Base-by-base conservation (phyloP, 1,284 basidiomycete species). In the Boletus holoroseus region DNA sequence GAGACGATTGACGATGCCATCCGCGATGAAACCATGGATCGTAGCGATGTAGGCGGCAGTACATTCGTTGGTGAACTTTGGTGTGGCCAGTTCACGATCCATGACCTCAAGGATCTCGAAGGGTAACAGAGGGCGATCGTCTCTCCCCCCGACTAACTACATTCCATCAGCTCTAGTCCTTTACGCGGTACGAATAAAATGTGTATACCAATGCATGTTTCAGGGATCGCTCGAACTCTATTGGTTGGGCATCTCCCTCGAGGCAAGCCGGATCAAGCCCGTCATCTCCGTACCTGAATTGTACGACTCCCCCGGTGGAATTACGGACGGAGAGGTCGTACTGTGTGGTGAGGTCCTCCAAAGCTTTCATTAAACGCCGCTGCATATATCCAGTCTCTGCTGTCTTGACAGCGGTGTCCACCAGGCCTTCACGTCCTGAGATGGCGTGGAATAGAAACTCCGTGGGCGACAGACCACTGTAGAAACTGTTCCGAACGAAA, bases 301-400 rank as follows among this genome's bases (percentile, higher is more conserved):
- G 96, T 3, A 99, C 95, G n/a, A 99, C 83, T 42, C 93, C 94
- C 5, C 96, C 96, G 0, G 83, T 85, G 2, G 93, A 94, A 71
- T 96, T 99, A 30, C 96, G 82, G 16, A 99, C 95, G n/a, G 91
- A 94, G 27, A 94, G 73, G 69, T 99, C 96, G 70, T 99, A 99
- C 55, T 97, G 92, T 0, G 92, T 94, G 5, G 93, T 94, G 42
- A 99, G 74, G 74, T 99, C 96, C 68, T 99, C 96, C 58, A 99
- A 72, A 2, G 96, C 95, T 70, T 99, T 99, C 96, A 99, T 99
- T 58, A 99, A 72, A 56, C 96, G 88, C 55, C 96, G 85, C 64
- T 95, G 92, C 95, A 99, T 99, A 75, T 99, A 99, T 37, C 96
- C 96, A 1, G 96, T 99, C 71, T 99, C 96, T 16, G 96, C 96